Base-by-base conservation (phyloP, 345 rosid species). In the Carallia pectinifolia region DNA sequence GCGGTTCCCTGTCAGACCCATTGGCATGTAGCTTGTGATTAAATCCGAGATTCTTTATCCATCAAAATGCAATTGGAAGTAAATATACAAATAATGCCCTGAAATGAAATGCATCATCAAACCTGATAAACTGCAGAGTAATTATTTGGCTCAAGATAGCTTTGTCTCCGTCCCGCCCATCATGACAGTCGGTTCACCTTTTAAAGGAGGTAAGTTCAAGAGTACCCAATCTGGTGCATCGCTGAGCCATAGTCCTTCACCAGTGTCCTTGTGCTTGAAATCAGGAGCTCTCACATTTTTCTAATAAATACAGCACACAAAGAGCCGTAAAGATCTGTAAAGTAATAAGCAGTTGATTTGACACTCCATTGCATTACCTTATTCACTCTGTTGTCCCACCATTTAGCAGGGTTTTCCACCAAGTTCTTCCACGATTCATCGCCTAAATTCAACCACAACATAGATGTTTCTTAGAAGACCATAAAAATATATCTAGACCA, bases 301-400 rank as follows among this genome's bases (percentile, higher is more conserved):
- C 96, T 80, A 53, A 31, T 80, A 53, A 31, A 73, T 12, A 38
- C n/a, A 37, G 60, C 65, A 67, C 33, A 58, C n/a, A 17, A 19
- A 58, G 58, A 50, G 15, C 30, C 27, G 7, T 27, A 56, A 23
- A 53, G 8, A 12, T 23, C 30, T 12, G 7, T n/a, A 5, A 63
- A 58, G 31, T 53, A 27, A 34, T 10, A 16, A 12, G 31, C 52
- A 37, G 2, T 33, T 33, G 17, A 15, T 48, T 31, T 27, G 6
- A 53, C n/a, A 54, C 47, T 15, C 59, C 37, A 70, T 36, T 8
- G 19, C 19, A 7, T 69, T 76, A 87, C 96, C 96, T 90, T 92
- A 38, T 76, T 61, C 36, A 70, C 64, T 83, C 96, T 81, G 61
- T 92, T 88, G 80, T 92, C 98, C 98, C 96, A 90, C 98, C 98